Conservation (phyloP, 192 early-diverging fungal genomes). For the Chytriomyces sp. region DNA sequence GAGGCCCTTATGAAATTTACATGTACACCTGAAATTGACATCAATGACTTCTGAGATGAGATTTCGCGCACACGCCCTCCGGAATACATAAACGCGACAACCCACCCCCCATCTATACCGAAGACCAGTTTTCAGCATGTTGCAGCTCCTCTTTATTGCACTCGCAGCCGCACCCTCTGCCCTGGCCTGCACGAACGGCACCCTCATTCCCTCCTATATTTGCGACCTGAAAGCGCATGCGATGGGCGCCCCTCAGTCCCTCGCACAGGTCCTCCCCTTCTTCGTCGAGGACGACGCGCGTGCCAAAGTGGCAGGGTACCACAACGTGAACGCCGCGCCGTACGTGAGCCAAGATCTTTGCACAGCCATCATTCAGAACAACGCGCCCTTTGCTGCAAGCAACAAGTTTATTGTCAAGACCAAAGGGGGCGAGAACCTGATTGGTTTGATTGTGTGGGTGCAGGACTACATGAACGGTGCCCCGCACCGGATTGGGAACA, state of each 20-base stretch:
- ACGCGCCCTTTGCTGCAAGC: neutral
- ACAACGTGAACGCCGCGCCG: neutral
- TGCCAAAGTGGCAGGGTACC: constrained; percentile 23
- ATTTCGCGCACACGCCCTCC: too few relatives aligned
- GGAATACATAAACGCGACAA: too few relatives aligned
- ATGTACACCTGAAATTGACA: too few relatives aligned
- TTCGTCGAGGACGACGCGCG: constrained; percentile 23
- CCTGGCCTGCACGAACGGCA: constrained; percentile 34
- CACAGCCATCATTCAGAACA: constrained; percentile 10
- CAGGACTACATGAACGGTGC: neutral
- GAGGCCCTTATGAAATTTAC: too few relatives aligned
- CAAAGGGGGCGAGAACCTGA: neutral
- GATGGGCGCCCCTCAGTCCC: constrained; percentile 27
- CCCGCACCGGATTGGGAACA: constrained; percentile 24
- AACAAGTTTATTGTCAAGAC: constrained; percentile 9
- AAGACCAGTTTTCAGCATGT: neutral
- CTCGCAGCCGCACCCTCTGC: neutral
- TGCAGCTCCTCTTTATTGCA: neutral
- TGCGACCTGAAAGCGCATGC: constrained; percentile 29
- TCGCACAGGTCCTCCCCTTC: constrained; percentile 29
- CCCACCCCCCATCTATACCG: too few relatives aligned
- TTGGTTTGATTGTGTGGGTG: constrained; percentile 42
- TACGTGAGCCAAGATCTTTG: constrained; percentile 29
- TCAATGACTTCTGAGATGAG: too few relatives aligned
- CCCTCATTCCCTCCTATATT: constrained; percentile 31